phyloP scores from a whole-genome alignment of 1,284 basidiomycete genomes.

The Rhodotorula sp. region DNA sequence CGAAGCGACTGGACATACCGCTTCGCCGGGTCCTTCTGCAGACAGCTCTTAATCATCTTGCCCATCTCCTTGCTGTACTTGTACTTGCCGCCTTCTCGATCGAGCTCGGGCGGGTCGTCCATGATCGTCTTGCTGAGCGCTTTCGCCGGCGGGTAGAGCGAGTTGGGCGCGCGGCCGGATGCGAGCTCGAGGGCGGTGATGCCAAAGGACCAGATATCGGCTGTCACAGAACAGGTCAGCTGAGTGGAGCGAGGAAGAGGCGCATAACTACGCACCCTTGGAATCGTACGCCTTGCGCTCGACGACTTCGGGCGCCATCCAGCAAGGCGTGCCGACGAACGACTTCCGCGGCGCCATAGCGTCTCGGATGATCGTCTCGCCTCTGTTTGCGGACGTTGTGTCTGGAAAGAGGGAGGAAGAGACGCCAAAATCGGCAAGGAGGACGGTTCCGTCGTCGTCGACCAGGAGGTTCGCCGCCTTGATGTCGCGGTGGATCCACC shows the following conservation, averaged over 20 bases:
- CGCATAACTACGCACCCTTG: constrained; percentile 49
- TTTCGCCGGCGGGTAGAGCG: constrained; percentile 68
- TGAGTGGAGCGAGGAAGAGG: not conserved
- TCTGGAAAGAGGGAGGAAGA: constrained; percentile 71
- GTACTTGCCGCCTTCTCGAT: constrained; percentile 67
- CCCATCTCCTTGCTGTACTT: constrained; percentile 78
- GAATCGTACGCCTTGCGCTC: constrained; percentile 77
- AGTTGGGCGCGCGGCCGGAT: constrained; percentile 76
- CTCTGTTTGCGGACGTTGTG: constrained; percentile 2
- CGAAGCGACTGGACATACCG: constrained; percentile 52
- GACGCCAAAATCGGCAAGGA: constrained; percentile 83
- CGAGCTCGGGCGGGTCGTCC: constrained; percentile 60
- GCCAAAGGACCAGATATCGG: constrained; percentile 89
- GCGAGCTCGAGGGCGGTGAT: constrained; percentile 83
- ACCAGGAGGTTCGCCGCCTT: constrained; percentile 86
- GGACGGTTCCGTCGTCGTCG: constrained; percentile 72
- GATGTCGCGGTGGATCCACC: constrained; percentile 79
- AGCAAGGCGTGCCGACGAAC: constrained; percentile 89
- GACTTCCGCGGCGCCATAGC: constrained; percentile 66
- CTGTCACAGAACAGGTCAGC: constrained; percentile 44
- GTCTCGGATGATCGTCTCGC: constrained; percentile 43
- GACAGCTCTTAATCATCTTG: constrained; percentile 74
- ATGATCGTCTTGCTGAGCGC: constrained; percentile 65
- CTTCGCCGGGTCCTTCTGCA: constrained; percentile 74
- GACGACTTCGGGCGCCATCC: constrained; percentile 92